A percentile compares a stretch with the other conserved stretches of the same genome.
These are phyloP conservation scores for Ilex paraguariensis DNA, from an alignment of 305 asterid species.

Conservation along the genomic window DNA sequence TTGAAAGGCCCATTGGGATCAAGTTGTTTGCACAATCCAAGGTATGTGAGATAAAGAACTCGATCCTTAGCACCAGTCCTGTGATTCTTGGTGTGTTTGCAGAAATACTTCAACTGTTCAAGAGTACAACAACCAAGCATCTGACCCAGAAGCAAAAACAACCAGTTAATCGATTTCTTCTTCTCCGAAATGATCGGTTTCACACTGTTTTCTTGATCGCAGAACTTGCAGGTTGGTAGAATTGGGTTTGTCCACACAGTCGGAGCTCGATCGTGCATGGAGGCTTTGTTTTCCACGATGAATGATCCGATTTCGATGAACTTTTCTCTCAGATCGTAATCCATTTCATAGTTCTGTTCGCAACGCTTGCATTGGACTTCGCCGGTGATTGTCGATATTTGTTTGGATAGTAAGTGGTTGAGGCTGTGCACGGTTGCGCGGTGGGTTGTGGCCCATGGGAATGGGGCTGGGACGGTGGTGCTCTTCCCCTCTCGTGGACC, in stretches of 20 bases:
- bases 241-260: constrained; percentile 44
- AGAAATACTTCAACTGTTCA: constrained; percentile 70
- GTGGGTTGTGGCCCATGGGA: constrained; percentile 42
- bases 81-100: constrained; percentile 75
- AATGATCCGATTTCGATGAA: constrained; percentile 21
- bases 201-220: constrained; percentile 38
- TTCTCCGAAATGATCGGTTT: constrained; percentile 47
- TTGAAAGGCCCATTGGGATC: constrained; percentile 55
- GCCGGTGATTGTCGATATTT: constrained; percentile 35
- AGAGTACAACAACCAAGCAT: constrained; percentile 70
- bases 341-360: constrained; percentile 27
- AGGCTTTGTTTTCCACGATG: constrained; percentile 21
- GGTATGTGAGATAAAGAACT: constrained; percentile 56
- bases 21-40: constrained; percentile 63
- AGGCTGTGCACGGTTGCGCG: constrained; percentile 46
- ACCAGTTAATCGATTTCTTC: constrained; percentile 60
- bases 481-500: constrained; percentile 9
- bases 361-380: constrained; percentile 59
- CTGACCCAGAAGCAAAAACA: constrained; percentile 58
- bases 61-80: constrained; percentile 89
- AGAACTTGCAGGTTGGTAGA: constrained; percentile 33
- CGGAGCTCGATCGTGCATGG: constrained; percentile 63
- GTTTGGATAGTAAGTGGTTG: constrained; percentile 5
- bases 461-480: constrained; percentile 28
- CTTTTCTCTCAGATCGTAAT: constrained; percentile 31